These are phyloP conservation scores for Populus ilicifolia DNA, from an alignment of 345 rosid genomes.

Conservation along the genomic window DNA sequence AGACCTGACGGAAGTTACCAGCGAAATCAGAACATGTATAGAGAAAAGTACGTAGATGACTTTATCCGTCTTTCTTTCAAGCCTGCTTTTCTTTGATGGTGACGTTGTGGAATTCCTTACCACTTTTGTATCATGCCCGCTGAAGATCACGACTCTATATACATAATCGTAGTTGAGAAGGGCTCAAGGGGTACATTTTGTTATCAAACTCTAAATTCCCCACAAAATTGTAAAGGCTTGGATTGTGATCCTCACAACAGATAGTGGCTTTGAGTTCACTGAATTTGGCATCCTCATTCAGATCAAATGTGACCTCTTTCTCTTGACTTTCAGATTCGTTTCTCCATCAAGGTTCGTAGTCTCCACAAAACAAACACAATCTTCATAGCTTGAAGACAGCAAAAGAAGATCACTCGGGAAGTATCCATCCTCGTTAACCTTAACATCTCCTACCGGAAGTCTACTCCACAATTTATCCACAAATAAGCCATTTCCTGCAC, in stretches of 20 bases:
- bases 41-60: conserved; percentile 62
- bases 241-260: conserved; percentile 74
- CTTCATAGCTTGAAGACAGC: conserved; percentile 67
- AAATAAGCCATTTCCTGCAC: conserved; percentile 43
- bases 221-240: conserved; percentile 61
- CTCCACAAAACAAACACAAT: conserved; percentile 80
- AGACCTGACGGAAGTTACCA: conserved; percentile 48
- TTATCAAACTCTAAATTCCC: conserved; percentile 56
- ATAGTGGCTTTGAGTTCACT: conserved; percentile 37
- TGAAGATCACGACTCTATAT: conserved; percentile 66
- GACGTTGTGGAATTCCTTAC: conserved; percentile 60
- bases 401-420: conserved; percentile 66
- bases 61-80: conserved; percentile 67
- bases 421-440: conserved; percentile 54
- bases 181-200: conserved; percentile 46
- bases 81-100: conserved; percentile 65
- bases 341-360: conserved; percentile 86
- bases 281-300: conserved; percentile 48
- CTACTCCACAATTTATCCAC: conserved; percentile 47
- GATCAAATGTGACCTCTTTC: conserved; percentile 46
- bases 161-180: conserved; percentile 46
- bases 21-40: conserved; percentile 46
- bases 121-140: conserved; percentile 63
- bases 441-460: conserved; percentile 59
- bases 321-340: conserved; percentile 65